Base-by-base conservation (phyloP, 192 early-diverging fungal species). In the Podila horticola region DNA sequence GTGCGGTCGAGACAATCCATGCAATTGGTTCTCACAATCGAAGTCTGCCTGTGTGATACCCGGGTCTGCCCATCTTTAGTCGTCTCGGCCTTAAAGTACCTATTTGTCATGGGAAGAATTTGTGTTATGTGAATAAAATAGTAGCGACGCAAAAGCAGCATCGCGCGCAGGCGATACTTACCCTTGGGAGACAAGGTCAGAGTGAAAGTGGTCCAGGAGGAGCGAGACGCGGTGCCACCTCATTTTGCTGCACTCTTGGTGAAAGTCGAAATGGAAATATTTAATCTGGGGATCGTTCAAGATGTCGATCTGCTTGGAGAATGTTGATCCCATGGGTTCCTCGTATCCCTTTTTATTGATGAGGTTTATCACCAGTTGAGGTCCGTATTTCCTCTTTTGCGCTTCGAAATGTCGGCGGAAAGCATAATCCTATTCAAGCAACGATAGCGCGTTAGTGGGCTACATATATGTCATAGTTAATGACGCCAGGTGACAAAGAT, bases 1-100 rank as follows among this genome's bases (percentile, higher is more conserved):
- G 98, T 99, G 71, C 98, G 92, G 74, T 99, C 98, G 31, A 99
- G 85, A 74, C 98, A 99, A 86, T 99, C 98, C 94, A 99, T 98
- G 79, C 98, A 99, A 85, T 99, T 99, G 7, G 97, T 93, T 63
- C 98, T 92, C 22, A 95, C 84, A 12, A 98, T 94, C 13, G 94
- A 95, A 7, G 83, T 82, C 69, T 99, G 97, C 20, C 49, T 74
- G 13, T 84, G 82, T 24, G 75, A 68, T 15, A 87, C 69, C 50
- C 69, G 58, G 15, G 83, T 69, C 10, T 58, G 61, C 0, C 22
- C 58, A 38, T 79, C 55, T 13, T 68, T 66, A 31, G 61, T 66
- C n/a, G 60, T 45, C 61, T 91, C 86, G 3, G 72, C 61, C 41
- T 86, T 72, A 38, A 85, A 91, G 72, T 91, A 95, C 12, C 92